Conservation (phyloP, 495 filamentous ascomycete species). For the Penicillium tannophilum region DNA sequence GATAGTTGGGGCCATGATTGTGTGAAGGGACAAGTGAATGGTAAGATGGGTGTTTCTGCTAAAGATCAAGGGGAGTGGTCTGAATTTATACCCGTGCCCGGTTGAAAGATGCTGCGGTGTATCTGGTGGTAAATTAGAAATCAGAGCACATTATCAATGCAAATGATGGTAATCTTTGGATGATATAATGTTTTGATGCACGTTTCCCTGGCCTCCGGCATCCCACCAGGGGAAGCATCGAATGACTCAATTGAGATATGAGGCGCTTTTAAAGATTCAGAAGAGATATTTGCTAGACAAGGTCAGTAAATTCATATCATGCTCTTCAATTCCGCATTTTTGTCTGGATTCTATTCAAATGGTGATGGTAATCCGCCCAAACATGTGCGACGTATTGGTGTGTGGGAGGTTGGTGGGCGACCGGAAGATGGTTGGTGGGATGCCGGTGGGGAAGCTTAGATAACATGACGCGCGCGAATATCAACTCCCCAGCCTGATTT, state of each 20-base stretch:
- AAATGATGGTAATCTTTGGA: no score
- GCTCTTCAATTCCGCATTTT: no score
- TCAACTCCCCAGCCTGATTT: neutral
- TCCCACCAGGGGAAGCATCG: neutral
- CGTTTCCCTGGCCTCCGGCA: neutral
- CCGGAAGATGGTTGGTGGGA: neutral
- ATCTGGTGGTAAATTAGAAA: neutral
- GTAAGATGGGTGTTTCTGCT: neutral
- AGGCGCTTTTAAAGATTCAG: no score
- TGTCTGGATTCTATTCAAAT: no score
- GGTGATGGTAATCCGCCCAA: no score
- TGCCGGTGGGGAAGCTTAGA: neutral
- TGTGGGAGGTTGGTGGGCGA: neutral
- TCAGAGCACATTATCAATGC: no score
- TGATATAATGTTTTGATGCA: no score
- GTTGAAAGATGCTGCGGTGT: neutral
- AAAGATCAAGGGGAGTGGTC: neutral
- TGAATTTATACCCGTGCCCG: neutral
- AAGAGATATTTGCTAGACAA: no score
- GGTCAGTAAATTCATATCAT: no score
- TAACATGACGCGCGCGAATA: neutral
- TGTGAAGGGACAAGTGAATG: neutral
- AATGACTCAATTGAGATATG: no score
- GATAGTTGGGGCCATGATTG: conserved; percentile 12
- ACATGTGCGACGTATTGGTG: neutral